These are phyloP conservation scores for Trichoderma semiorbis DNA, from an alignment of 2,329 filamentous ascomycete genomes.

Conservation along the genomic window DNA sequence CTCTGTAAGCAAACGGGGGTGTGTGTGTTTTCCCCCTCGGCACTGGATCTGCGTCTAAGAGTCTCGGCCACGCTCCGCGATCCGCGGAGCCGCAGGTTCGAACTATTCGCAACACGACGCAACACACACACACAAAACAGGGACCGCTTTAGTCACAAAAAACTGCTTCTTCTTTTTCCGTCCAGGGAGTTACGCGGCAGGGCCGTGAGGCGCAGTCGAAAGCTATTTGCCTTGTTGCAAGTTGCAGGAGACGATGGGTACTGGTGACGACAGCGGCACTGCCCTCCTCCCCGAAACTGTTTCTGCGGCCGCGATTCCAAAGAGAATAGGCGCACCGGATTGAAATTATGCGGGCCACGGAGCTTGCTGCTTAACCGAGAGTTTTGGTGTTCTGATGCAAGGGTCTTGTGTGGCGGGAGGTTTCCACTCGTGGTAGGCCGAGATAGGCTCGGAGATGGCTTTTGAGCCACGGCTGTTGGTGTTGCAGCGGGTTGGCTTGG, in stretches of 20 bases:
- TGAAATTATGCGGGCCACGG: neutral
- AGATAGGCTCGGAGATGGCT: neutral
- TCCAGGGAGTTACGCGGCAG: neutral
- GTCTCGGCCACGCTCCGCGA: constrained; percentile 4
- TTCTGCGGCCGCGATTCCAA: neutral
- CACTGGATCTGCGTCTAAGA: neutral
- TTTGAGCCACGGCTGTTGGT: neutral
- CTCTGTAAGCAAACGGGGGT: neutral
- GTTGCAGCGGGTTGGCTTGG: neutral
- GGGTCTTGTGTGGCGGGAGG: neutral
- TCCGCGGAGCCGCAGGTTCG: neutral
- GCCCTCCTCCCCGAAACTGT: neutral
- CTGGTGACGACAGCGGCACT: constrained; percentile 9
- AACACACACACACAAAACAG: neutral
- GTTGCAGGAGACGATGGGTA: neutral
- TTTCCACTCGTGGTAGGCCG: neutral
- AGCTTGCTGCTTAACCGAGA: neutral
- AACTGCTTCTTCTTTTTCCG: neutral
- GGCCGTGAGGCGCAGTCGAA: constrained; percentile 2
- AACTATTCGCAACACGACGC: neutral
- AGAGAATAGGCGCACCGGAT: neutral
- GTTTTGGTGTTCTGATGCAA: neutral
- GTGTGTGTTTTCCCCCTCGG: neutral
- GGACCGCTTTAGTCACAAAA: neutral
- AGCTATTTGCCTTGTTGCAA: neutral